Evolutionary conservation across 2,329 filamentous ascomycete genomes (phyloP).

Genomic region (Intubia oerlemansii): DNA sequence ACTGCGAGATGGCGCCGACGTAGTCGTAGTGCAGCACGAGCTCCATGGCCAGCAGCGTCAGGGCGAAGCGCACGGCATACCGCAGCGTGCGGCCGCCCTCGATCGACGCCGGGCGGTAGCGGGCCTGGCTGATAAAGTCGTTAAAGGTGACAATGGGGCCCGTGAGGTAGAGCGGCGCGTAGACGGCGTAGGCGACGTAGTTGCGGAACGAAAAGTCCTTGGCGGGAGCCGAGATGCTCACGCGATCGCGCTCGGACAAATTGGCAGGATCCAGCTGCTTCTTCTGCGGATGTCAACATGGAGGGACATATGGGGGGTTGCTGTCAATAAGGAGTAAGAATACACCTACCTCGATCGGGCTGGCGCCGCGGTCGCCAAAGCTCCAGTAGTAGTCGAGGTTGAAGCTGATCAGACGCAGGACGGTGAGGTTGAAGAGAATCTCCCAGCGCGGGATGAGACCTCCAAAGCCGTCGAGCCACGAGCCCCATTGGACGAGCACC

Average conservation of each 20-base stretch:
- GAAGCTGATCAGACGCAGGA: slow-evolving; percentile 84
- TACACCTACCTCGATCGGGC: slow-evolving; percentile 51
- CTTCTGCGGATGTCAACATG: slow-evolving; percentile 43
- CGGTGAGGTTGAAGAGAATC: slow-evolving; percentile 91
- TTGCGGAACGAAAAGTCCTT: slow-evolving; percentile 62
- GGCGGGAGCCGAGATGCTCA: slow-evolving; percentile 50
- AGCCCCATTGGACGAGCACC: slow-evolving; percentile 36
- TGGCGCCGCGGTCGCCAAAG: slow-evolving; percentile 37
- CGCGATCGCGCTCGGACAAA: slow-evolving; percentile 73
- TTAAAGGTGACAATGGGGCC: slow-evolving; percentile 96
- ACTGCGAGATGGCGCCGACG: slow-evolving; percentile 76
- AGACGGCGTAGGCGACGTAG: slow-evolving; percentile 75
- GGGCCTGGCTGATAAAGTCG: slow-evolving; percentile 78
- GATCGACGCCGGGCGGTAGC: slow-evolving; percentile 52
- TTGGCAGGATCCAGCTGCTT: slow-evolving; percentile 78
- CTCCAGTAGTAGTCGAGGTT: slow-evolving; percentile 97
- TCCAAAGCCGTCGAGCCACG: slow-evolving; percentile 55
- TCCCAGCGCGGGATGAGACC: slow-evolving; percentile 87
- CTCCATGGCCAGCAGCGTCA: slow-evolving; percentile 77
- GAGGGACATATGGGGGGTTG: too few species aligned
- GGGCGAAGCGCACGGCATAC: slow-evolving; percentile 64
- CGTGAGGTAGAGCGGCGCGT: slow-evolving; percentile 79
- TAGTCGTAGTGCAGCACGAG: slow-evolving; percentile 82
- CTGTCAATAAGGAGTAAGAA: not conserved
- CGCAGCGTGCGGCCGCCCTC: slow-evolving; percentile 48